Conservation (phyloP, 2,329 filamentous ascomycete species). For the Kalmusia sp. region DNA sequence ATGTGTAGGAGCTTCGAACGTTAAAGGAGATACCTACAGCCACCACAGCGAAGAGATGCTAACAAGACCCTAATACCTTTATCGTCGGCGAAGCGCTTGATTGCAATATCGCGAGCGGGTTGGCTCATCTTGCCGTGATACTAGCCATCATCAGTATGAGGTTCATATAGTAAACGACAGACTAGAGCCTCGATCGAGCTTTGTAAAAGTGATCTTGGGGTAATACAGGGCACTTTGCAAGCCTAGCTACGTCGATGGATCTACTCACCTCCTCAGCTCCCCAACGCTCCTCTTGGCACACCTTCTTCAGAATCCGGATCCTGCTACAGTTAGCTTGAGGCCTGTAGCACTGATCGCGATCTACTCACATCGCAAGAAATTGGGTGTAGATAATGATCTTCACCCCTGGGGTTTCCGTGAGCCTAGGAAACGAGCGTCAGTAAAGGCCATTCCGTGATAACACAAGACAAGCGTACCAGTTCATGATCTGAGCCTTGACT, state of each 20-base stretch:
- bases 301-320: slow-evolving; percentile 56
- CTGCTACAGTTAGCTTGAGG: slow-evolving; percentile 21
- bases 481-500: slow-evolving; percentile 53
- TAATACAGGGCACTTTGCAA: not conserved
- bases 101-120: slow-evolving; percentile 52
- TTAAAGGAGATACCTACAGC: slow-evolving; percentile 39
- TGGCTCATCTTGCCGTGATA: slow-evolving; percentile 60
- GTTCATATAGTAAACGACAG: not conserved
- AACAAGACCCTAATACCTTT: slow-evolving; percentile 57
- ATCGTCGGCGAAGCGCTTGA: slow-evolving; percentile 56
- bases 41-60: slow-evolving; percentile 64
- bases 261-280: slow-evolving; percentile 46
- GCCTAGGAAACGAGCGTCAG: slow-evolving; percentile 17
- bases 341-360: not conserved
- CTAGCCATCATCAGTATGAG: slow-evolving; percentile 22
- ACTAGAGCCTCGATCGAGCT: not conserved
- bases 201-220: not conserved
- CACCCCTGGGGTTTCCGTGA: slow-evolving; percentile 51
- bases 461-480: slow-evolving; percentile 33
- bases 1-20: no score
- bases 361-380: slow-evolving; percentile 57
- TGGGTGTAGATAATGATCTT: slow-evolving; percentile 70
- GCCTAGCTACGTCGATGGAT: not conserved
- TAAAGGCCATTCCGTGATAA: not conserved
- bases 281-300: slow-evolving; percentile 62